Evolutionary conservation across 805 yeast genomes (phyloP).

Genomic region (Saccharomycopsis fodiens): DNA sequence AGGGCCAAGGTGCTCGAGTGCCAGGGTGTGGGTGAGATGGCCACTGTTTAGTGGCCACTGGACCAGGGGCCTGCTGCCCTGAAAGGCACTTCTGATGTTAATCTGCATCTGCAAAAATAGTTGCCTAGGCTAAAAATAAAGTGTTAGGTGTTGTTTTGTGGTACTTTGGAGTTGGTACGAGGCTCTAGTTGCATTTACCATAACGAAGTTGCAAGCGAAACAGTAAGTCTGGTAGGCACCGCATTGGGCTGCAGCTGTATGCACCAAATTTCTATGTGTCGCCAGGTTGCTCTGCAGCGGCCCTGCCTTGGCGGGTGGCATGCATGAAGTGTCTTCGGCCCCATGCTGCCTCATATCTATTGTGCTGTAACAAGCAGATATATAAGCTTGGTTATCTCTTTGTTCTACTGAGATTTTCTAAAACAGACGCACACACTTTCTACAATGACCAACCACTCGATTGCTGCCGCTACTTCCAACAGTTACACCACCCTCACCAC

Average conservation of each 20-base stretch:
- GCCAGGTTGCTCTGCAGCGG: neutral
- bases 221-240: too few species aligned
- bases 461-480: neutral
- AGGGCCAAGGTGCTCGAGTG: constrained; percentile 30
- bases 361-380: neutral
- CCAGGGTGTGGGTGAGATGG: too few species aligned
- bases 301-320: neutral
- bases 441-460: neutral
- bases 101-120: neutral
- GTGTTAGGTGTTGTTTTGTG: neutral
- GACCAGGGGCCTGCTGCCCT: too few species aligned
- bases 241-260: too few species aligned
- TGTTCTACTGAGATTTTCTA: neutral
- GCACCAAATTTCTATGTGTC: too few species aligned
- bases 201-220: neutral
- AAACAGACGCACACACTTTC: neutral
- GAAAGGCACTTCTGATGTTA: too few species aligned
- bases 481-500: constrained; percentile 19
- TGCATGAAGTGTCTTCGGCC: neutral
- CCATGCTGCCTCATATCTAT: neutral
- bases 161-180: neutral
- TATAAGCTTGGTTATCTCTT: neutral
- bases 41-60: too few species aligned
- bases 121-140: neutral
- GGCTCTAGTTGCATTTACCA: neutral